Evolutionary conservation across 108 stramenopile species (phyloP), one percentile per base, ranked within the genome.

Genomic region (Fragilaria radians): DNA sequence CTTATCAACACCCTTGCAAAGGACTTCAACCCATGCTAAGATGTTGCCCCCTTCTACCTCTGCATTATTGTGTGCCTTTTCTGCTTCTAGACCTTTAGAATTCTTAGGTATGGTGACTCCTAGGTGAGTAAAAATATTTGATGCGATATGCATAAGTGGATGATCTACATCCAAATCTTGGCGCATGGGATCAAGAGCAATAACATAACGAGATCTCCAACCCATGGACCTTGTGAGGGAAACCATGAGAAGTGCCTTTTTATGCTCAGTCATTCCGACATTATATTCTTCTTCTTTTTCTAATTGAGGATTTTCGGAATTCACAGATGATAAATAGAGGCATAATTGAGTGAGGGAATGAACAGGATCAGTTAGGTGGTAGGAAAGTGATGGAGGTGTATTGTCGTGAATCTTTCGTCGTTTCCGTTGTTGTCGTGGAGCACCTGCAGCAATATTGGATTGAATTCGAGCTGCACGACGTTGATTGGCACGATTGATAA

Each of bases 161-260:
- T 91, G 85, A 33, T 88, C 69, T 4, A 82, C 76, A 47, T 85
- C 81, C 28, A 91, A 68, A 66, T 86, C 78, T 48, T 68, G 54
- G 4, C 62, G 48, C 19, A 79, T 75, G 0, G 86, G 84, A 49
- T 78, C 67, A 1, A 91, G 25, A 5, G 78, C 68, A 28, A 76
- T 46, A n/a, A 88, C 84, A 59, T 72, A 82, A 9, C 90, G 77
- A 47, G 81, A 80, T 57, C 82, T 74, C 90, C 90, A 91, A 11
- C 84, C 78, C 57, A 88, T 30, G 1, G 84, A 86, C 63, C 89
- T 49, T 22, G 36, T 32, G 29, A 52, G 32, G 14, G 32, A 22
- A 14, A 52, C 50, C 27, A 62, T 29, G 19, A 62, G 50, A 33
- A 32, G 30, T 51, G 4, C 49, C 28, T 62, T 51, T 14, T 52